Percentiles rank a stretch among this genome's conserved stretches.
Conservation (phyloP, 176 grass and related monocot species). For the Aegilops bicornis region DNA sequence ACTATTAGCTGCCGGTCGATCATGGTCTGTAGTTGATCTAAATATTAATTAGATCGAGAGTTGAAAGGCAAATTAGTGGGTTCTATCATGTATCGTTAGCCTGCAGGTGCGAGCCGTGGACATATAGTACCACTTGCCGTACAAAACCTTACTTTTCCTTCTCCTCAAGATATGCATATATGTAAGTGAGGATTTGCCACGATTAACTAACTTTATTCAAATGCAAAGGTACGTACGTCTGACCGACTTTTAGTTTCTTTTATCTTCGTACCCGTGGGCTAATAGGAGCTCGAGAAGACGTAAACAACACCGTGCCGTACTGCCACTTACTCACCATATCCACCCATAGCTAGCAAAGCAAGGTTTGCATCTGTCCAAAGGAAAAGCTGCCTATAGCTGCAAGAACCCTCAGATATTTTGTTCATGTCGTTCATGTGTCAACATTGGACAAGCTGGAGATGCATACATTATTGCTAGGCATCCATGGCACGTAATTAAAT, state of each 20-base stretch:
- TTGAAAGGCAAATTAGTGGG: constrained; percentile 20
- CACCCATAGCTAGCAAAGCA: not conserved
- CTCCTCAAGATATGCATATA: constrained; percentile 25
- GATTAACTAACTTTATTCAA: not conserved
- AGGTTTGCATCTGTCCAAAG: not conserved
- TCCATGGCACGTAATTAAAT: not conserved
- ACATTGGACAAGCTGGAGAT: not conserved
- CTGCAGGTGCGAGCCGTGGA: not conserved
- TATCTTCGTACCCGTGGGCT: constrained; percentile 8
- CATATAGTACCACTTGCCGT: not conserved
- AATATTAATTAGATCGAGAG: not conserved
- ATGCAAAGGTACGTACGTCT: constrained; percentile 6
- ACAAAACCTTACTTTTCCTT: constrained; percentile 8
- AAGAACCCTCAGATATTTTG: not conserved
- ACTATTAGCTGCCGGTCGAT: not conserved
- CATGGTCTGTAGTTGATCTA: not conserved
- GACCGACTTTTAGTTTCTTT: constrained; percentile 2
- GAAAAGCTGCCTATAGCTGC: not conserved
- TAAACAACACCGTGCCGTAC: not conserved
- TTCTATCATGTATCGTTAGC: constrained; percentile 16
- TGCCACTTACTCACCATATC: not conserved
- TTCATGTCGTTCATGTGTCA: not conserved
- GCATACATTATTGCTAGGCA: not conserved
- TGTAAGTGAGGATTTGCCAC: constrained; percentile 13
- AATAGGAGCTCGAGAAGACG: constrained; percentile 19